Evolutionary conservation across 345 rosid species (phyloP), one percentile per base, ranked within the genome.

Genomic region (Geranium brycei): DNA sequence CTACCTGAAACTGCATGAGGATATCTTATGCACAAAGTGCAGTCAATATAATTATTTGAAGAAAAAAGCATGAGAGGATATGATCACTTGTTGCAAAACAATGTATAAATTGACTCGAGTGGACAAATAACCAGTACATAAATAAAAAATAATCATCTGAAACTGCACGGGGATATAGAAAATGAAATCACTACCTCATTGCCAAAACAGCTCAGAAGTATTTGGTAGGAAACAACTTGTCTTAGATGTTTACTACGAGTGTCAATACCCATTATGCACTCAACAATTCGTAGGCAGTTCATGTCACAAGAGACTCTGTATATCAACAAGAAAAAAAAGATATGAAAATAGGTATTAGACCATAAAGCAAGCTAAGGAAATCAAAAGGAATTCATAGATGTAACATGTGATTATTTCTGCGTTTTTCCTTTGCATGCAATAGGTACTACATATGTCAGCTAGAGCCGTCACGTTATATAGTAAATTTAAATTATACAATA

Each of bases 231-330:
- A 30, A 83, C 57, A 30, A 73, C 75, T 68, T 91, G 88, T 76
- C 82, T 82, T 60, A 93, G 77, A 64, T 74, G 72, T 76, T 85
- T 86, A 77, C 81, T 76, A 63, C 91, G 87, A 58, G 70, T 23
- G 55, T 75, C 76, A 14, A 75, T 64, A 51, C 87, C 89, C 19
- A 84, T 75, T 61, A 93, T 76, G 59, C 85, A 93, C 77, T 87
- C 95, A 53, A 93, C 86, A 62, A 75, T 66, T 69, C 69, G 81
- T 80, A 88, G 72, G 83, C 97, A 85, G 70, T 88, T 93, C 75
- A 88, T 71, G 71, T 90, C 96, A 67, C 61, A 68, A 28, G 95
- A 89, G 64, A 86, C 78, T 77, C 99, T 93, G 73, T 69, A 74
- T 71, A 58, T 31, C 68, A 58, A 32, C 40, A 69, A 31, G 67